phyloP scores from a whole-genome alignment of 2,329 filamentous ascomycete genomes.

The Claviceps sorghi region DNA sequence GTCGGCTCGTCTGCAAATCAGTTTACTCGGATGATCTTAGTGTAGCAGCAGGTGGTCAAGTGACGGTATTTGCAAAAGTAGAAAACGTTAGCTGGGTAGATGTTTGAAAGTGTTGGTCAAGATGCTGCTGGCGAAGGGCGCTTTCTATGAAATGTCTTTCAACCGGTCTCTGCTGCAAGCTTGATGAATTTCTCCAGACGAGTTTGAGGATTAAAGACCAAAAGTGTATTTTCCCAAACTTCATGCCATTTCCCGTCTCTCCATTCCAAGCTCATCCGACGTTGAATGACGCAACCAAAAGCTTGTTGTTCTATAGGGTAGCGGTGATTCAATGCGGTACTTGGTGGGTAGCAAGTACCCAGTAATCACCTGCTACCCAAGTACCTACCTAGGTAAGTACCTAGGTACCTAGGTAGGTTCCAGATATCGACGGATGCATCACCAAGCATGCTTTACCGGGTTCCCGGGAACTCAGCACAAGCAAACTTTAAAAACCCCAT shows the following conservation, averaged over 20 bases:
- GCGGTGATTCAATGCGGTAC: no score
- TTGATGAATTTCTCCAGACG: no score
- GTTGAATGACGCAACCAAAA: not conserved
- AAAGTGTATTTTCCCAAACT: not conserved
- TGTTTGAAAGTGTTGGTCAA: not conserved
- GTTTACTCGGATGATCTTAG: not conserved
- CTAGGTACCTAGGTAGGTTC: not conserved
- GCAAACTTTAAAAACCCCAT: not conserved
- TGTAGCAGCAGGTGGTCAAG: not conserved
- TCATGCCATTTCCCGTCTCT: not conserved
- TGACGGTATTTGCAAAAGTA: no score
- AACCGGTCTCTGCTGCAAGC: not conserved
- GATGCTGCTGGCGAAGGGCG: not conserved
- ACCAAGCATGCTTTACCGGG: not conserved
- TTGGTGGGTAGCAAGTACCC: no score
- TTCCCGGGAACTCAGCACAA: not conserved
- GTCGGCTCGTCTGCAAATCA: not conserved
- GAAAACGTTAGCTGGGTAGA: not conserved
- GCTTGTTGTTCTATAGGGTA: not conserved
- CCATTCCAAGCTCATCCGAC: not conserved
- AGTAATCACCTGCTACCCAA: no score
- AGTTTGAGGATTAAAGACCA: not conserved
- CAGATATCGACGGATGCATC: not conserved
- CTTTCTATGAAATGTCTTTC: not conserved
- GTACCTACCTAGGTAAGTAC: not conserved